Evolutionary conservation across 176 grass and related monocot species (phyloP).

Genomic region (Elaeis guineensis): DNA sequence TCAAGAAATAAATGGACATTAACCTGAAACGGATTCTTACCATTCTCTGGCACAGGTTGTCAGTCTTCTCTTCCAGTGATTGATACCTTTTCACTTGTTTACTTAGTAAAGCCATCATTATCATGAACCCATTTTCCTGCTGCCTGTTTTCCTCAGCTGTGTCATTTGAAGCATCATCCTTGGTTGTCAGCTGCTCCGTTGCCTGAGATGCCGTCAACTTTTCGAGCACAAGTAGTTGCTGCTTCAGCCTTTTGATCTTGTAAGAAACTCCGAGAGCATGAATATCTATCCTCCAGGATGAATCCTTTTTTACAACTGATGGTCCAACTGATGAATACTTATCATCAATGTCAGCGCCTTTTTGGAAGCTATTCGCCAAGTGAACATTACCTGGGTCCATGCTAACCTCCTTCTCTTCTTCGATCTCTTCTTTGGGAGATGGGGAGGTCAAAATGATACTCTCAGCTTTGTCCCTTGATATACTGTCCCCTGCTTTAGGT

Average conservation of each 20-base stretch:
- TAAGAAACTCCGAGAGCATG: constrained; percentile 74
- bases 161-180: constrained; percentile 5
- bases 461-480: neutral
- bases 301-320: constrained; percentile 24
- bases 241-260: constrained; percentile 91
- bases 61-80: constrained; percentile 76
- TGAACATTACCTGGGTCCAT: constrained; percentile 27
- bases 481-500: neutral
- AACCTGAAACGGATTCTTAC: constrained; percentile 5
- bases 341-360: constrained; percentile 6
- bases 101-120: constrained; percentile 42
- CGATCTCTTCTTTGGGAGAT: constrained; percentile 24
- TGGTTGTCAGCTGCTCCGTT: constrained; percentile 9
- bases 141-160: constrained; percentile 12
- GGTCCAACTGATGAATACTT: neutral
- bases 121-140: constrained; percentile 33
- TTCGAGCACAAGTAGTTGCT: constrained; percentile 57
- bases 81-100: constrained; percentile 78
- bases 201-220: constrained; percentile 24
- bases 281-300: constrained; percentile 59
- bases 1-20: neutral
- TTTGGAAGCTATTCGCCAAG: constrained; percentile 10
- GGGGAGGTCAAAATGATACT: neutral
- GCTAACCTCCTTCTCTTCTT: constrained; percentile 55
- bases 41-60: constrained; percentile 61